Conservation (phyloP, 2,329 filamentous ascomycete species). For the Claviceps africana region DNA sequence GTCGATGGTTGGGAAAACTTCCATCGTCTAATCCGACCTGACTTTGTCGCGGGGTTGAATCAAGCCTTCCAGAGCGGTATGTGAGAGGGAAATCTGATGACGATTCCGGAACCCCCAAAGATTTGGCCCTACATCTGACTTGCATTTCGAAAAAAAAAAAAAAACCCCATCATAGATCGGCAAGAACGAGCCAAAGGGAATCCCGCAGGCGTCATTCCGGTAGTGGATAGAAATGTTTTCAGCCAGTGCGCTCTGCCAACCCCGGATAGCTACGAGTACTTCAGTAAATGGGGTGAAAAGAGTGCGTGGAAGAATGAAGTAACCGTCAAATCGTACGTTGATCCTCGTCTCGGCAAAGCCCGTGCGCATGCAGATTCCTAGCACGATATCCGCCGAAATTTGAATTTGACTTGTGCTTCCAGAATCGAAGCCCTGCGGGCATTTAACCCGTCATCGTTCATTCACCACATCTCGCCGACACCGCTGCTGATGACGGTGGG, state of each 20-base stretch:
- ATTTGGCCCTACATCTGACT: no score
- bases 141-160: background rate
- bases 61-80: background rate
- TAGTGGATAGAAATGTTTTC: background rate
- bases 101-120: no score
- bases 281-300: background rate
- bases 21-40: background rate
- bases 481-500: background rate
- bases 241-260: background rate
- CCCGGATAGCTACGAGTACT: background rate
- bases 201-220: background rate
- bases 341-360: no score
- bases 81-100: background rate
- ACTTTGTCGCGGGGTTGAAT: background rate
- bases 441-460: background rate
- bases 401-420: background rate
- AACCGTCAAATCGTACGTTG: background rate
- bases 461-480: background rate
- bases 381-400: background rate
- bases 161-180: background rate
- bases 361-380: background rate
- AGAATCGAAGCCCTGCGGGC: background rate
- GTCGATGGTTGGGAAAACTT: background rate
- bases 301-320: background rate
- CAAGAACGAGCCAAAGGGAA: background rate